Evolutionary conservation across 2,329 filamentous ascomycete genomes (phyloP).

Genomic region (Furcasterigmium sp.): DNA sequence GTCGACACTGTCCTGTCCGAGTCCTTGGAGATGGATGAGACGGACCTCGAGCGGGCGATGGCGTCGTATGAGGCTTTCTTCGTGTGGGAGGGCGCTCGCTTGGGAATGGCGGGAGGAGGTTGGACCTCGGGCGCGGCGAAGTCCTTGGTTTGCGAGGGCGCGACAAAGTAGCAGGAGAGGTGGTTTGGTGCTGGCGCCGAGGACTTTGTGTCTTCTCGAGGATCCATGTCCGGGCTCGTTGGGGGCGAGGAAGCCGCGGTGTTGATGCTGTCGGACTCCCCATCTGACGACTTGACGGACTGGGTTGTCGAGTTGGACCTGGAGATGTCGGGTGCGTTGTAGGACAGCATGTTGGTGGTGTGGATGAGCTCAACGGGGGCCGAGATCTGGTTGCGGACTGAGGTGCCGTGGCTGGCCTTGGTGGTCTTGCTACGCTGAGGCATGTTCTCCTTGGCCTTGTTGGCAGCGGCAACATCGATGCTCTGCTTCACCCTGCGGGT

Average conservation of each 20-base stretch:
- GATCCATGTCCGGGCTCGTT: constrained; percentile 63
- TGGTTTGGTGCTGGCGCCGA: constrained; percentile 59
- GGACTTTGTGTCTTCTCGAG: constrained; percentile 37
- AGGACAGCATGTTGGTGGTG: constrained; percentile 93
- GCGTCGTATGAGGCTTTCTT: constrained; percentile 76
- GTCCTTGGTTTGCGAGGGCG: constrained; percentile 41
- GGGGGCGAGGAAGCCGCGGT: constrained; percentile 54
- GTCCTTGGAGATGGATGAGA: constrained; percentile 52
- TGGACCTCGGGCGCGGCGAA: constrained; percentile 35
- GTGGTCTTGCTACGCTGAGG: constrained; percentile 46
- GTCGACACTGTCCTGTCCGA: constrained; percentile 48
- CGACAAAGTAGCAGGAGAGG: constrained; percentile 60
- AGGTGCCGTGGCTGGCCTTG: constrained; percentile 37
- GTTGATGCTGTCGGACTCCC: constrained; percentile 65
- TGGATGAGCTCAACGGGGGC: constrained; percentile 81
- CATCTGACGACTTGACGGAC: constrained; percentile 56
- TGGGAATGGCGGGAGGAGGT: constrained; percentile 64
- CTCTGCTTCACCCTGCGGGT: constrained; percentile 60
- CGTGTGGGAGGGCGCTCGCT: constrained; percentile 79
- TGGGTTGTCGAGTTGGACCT: constrained; percentile 40
- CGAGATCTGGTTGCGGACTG: constrained; percentile 72
- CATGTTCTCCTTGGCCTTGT: constrained; percentile 21
- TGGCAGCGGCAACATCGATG: constrained; percentile 37
- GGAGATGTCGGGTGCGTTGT: constrained; percentile 82
- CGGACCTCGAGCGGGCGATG: constrained; percentile 60